Conservation (phyloP, 1,139 yeast genomes). For the Pneumocystis jirovecii region DNA sequence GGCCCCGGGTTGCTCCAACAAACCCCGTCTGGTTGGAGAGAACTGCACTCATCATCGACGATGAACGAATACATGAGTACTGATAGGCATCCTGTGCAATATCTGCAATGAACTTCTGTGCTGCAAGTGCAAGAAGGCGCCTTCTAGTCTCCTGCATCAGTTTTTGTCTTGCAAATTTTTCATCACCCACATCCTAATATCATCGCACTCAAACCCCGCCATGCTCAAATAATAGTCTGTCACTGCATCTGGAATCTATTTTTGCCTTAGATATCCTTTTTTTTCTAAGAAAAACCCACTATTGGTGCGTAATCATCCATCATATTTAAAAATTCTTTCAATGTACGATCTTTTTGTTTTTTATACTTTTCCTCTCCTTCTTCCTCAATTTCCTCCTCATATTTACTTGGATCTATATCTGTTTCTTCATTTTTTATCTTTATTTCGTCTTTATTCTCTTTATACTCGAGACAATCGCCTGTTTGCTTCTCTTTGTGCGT, state of each 20-base stretch:
- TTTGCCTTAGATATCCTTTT: not conserved
- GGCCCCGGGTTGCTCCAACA: constrained; percentile 12
- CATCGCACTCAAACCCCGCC: constrained; percentile 76
- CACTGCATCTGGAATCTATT: constrained; percentile 81
- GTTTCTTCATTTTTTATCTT: not conserved
- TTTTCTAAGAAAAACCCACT: constrained; percentile 14
- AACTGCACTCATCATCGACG: constrained; percentile 13
- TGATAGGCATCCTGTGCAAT: constrained; percentile 96
- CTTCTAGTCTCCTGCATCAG: constrained; percentile 9
- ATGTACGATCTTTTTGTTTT: constrained; percentile 53
- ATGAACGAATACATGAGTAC: constrained; percentile 75
- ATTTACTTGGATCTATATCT: not conserved
- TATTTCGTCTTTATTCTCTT: not conserved
- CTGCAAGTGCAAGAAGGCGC: constrained; percentile 82
- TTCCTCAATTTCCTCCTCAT: not conserved
- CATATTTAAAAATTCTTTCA: constrained; percentile 69
- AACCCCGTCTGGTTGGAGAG: constrained; percentile 15
- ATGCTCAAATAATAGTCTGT: constrained; percentile 82
- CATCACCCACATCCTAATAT: constrained; percentile 40
- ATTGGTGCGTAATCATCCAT: constrained; percentile 94
- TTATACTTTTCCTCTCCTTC: constrained; percentile 22
- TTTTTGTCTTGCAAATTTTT: too few relatives aligned
- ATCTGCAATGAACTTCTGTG: constrained; percentile 88
- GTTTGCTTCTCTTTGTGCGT: not conserved
- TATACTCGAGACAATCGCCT: not conserved